These are phyloP conservation scores for Bryoerythrophyllum caledonicum DNA, from an alignment of 225 moss, liverwort and hornwort species.

Conservation along the genomic window DNA sequence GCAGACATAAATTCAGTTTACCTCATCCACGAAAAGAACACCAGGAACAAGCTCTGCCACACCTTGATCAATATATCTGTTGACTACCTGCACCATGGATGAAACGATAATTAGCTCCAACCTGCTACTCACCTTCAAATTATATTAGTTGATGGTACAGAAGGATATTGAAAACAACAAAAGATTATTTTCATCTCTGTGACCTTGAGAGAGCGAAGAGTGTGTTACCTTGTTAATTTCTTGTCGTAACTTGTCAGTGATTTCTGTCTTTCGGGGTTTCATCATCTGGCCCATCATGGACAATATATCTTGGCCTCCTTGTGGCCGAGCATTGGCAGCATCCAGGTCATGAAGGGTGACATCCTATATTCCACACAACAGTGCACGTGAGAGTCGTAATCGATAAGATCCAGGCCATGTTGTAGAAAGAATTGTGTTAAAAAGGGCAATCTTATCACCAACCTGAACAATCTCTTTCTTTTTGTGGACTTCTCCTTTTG, in stretches of 20 bases:
- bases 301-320: slow-evolving; percentile 95
- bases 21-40: slow-evolving; percentile 88
- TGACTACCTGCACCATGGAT: slow-evolving; percentile 67
- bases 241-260: slow-evolving; percentile 91
- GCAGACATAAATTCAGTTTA: slow-evolving; percentile 14
- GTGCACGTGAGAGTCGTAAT: not conserved
- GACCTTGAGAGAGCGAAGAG: not conserved
- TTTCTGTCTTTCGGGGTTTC: slow-evolving; percentile 98
- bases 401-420: not conserved
- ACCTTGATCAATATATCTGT: slow-evolving; percentile 97
- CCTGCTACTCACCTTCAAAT: not conserved
- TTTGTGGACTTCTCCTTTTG: slow-evolving; percentile 98
- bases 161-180: not conserved
- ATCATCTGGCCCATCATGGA: slow-evolving; percentile 99
- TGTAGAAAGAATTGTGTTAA: not conserved
- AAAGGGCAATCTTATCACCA: slow-evolving; percentile 3
- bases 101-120: slow-evolving; percentile 4
- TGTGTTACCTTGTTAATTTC: slow-evolving; percentile 70
- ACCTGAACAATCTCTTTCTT: slow-evolving; percentile 99
- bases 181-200: not conserved
- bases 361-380: slow-evolving; percentile 48
- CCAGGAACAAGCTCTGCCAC: slow-evolving; percentile 98
- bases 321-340: slow-evolving; percentile 93
- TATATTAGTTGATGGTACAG: not conserved
- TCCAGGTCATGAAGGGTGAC: slow-evolving; percentile 95